A percentile compares a stretch with the other conserved stretches of the same genome.
Conservation (phyloP, 2,329 filamentous ascomycete genomes). For the Scedosporium apiospermum region DNA sequence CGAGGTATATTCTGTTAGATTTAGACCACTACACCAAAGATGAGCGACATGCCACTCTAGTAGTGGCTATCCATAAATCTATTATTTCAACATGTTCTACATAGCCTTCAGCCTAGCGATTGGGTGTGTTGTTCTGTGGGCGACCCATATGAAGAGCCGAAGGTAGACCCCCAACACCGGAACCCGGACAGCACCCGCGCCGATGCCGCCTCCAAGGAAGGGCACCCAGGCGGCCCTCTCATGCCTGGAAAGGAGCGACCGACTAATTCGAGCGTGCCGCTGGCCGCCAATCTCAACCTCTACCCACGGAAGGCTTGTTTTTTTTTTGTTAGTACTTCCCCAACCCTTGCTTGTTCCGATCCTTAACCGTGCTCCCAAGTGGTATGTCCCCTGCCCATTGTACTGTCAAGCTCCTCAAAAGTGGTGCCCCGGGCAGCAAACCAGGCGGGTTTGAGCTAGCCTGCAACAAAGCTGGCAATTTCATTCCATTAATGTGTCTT, state of each 20-base stretch:
- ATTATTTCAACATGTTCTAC: too few relatives aligned
- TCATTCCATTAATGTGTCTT: too few relatives aligned
- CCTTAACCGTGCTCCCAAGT: too few relatives aligned
- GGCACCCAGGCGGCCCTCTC: conserved; percentile 2
- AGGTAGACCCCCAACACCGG: neutral
- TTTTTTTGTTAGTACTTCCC: neutral
- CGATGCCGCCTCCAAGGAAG: conserved; percentile 4
- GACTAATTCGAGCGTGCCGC: neutral
- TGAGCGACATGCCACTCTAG: too few relatives aligned
- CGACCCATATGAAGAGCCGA: neutral
- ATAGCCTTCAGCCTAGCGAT: conserved; percentile 12
- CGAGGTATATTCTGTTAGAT: too few relatives aligned
- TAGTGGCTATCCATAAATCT: too few relatives aligned
- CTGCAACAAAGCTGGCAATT: too few relatives aligned
- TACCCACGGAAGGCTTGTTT: conserved; percentile 8
- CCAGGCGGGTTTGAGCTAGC: neutral
- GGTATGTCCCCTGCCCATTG: conserved; percentile 1
- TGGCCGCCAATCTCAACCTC: conserved; percentile 5
- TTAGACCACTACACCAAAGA: too few relatives aligned
- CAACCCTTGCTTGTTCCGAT: too few relatives aligned
- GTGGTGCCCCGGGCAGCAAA: neutral
- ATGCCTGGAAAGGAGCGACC: neutral
- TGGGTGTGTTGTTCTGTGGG: conserved; percentile 14
- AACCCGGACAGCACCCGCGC: neutral
- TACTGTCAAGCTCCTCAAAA: neutral